Evolutionary conservation across 2,329 filamentous ascomycete genomes (phyloP).

Genomic region (Aureobasidium lini): DNA sequence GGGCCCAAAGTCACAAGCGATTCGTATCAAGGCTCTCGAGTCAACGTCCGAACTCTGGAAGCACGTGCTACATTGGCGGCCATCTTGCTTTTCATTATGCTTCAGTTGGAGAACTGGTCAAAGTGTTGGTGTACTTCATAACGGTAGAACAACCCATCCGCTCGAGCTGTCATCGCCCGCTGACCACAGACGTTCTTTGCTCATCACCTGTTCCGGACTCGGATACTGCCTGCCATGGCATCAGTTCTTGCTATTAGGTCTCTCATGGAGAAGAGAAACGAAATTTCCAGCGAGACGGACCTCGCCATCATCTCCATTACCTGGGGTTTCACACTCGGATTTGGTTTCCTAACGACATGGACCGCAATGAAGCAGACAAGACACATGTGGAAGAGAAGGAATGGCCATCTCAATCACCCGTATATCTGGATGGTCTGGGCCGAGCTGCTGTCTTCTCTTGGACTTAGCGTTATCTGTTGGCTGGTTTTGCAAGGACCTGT

Average conservation of each 20-base stretch:
- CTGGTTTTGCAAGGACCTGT: conserved; percentile 22
- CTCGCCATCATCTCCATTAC: conserved; percentile 1
- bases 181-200: background rate
- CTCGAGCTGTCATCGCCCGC: background rate
- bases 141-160: background rate
- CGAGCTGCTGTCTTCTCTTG: conserved; percentile 36
- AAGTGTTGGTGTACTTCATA: background rate
- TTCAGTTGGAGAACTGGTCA: background rate
- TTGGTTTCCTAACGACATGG: conserved; percentile 36
- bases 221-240: background rate
- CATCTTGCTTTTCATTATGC: background rate
- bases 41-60: background rate
- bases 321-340: conserved; percentile 24
- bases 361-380: conserved; percentile 31
- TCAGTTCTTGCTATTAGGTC: background rate
- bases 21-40: background rate
- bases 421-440: conserved; percentile 42
- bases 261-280: background rate
- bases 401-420: conserved; percentile 23
- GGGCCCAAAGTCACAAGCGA: background rate
- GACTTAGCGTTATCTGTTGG: conserved; percentile 36
- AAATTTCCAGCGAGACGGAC: background rate
- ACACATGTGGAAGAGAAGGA: conserved; percentile 24
- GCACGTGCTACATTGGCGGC: background rate
- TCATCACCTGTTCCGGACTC: background rate